These are phyloP conservation scores for Thalassiosira hispida DNA, from an alignment of 352 stramenopile genomes.

Conservation along the genomic window DNA sequence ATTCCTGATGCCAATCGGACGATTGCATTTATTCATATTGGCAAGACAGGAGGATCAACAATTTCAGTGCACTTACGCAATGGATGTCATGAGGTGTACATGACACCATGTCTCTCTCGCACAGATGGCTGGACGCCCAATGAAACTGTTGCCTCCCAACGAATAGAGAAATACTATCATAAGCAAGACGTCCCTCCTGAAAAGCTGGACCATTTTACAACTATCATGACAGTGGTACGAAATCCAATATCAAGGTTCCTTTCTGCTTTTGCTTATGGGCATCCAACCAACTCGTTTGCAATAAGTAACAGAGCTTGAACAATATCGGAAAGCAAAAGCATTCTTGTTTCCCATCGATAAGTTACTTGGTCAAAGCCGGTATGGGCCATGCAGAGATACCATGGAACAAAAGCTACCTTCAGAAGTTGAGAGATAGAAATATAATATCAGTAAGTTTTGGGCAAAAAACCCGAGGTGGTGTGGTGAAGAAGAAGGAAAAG, in stretches of 20 bases:
- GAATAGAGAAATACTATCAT: conserved; percentile 28
- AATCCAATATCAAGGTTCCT: conserved; percentile 29
- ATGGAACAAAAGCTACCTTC: conserved; percentile 20
- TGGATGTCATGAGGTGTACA: conserved; percentile 11
- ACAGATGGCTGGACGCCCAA: conserved; percentile 17
- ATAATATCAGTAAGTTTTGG: no score
- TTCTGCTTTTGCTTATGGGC: conserved; percentile 27
- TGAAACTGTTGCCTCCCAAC: conserved; percentile 16
- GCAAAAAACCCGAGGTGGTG: no score
- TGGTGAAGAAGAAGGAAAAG: conserved; percentile 9
- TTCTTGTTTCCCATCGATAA: conserved; percentile 19
- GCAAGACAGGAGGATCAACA: conserved; percentile 34
- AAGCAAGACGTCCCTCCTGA: conserved; percentile 17
- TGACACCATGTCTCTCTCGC: conserved; percentile 4
- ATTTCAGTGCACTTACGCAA: conserved; percentile 26
- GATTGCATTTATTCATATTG: conserved; percentile 30
- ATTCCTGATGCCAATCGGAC: neutral
- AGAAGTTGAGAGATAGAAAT: neutral
- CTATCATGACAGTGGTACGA: conserved; percentile 18
- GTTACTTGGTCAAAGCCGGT: conserved; percentile 18
- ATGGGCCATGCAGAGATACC: conserved; percentile 19
- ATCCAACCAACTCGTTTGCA: conserved; percentile 4
- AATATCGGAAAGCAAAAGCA: conserved; percentile 2
- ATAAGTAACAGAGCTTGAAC: neutral
- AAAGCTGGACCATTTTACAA: conserved; percentile 5